phyloP scores from a whole-genome alignment of 768 basidiomycete species.

The Pisolithus orientalis region DNA sequence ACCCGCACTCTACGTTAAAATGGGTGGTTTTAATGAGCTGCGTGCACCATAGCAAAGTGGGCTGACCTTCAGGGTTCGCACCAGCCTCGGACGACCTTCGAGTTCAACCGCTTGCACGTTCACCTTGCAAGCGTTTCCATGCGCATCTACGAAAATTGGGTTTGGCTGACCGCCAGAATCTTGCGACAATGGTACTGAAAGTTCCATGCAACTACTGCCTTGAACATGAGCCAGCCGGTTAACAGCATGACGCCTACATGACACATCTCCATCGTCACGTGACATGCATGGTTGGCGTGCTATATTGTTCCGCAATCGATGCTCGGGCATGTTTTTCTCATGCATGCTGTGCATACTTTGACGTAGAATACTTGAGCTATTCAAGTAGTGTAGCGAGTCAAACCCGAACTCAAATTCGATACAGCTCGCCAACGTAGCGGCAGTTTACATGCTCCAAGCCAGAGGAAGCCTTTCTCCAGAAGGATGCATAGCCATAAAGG shows the following conservation, averaged over 20 bases:
- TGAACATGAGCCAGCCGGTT: background rate
- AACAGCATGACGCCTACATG: background rate
- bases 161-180: conserved; percentile 8
- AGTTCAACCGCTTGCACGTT: conserved; percentile 56
- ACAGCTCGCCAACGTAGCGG: no score
- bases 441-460: no score
- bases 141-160: conserved; percentile 33
- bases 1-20: conserved; percentile 42
- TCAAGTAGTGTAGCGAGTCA: no score
- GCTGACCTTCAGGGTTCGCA: conserved; percentile 43
- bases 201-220: conserved; percentile 13
- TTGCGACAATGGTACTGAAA: conserved; percentile 12
- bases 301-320: conserved; percentile 2
- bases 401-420: no score
- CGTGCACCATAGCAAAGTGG: background rate
- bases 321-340: conserved; percentile 27
- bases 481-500: no score
- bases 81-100: conserved; percentile 42
- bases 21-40: conserved; percentile 1
- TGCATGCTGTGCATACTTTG: conserved; percentile 13
- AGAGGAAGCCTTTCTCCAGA: no score
- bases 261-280: background rate
- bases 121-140: conserved; percentile 40
- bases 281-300: background rate
- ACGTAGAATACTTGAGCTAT: no score